Evolutionary conservation across 169 alveolate species (phyloP), one percentile per base, ranked within the genome.

Genomic region (Plasmodium cynomolgi): DNA sequence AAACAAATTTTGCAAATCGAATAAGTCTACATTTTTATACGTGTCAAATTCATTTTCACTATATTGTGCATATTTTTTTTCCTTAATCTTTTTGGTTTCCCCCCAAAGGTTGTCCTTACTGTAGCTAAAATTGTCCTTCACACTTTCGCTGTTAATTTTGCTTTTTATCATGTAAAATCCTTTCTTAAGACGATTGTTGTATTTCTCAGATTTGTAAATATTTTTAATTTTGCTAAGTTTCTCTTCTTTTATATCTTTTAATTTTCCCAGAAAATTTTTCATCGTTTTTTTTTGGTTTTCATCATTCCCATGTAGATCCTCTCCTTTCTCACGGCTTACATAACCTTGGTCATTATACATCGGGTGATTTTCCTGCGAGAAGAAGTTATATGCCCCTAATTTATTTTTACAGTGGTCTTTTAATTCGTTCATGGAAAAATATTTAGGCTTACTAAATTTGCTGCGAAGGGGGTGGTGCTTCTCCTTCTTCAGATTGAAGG

Each of bases 231-330:
- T 47, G 81, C 34, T 77, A 54, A 86, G 80, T 75, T 86, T 86
- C 68, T 75, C 93, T 77, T 86, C 93, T 77, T 86, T 86, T 26
- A 86, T 86, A 37, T 86, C 86, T 77, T 77, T 86, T 77, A 86
- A 79, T 86, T 86, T 86, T 20, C 29, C 74, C 56, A 86, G n/a
- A 75, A 86, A 75, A 3, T 2, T 68, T 26, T 77, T 86, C 58
- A 75, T 29, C 47, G 39, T 8, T 20, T 39, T 79, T 20, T 86
- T 86, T 33, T 75, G 56, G 20, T 23, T 23, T 56, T 56, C 93
- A n/a, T 41, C 81, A 86, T 15, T 31, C 11, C 13, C n/a, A 81
- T 81, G 23, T 20, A 41, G 50, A 29, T 29, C 83, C 5, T 84
- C 86, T 50, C 75, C 62, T 44, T 31, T 81, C 13, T 81, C 86